Evolutionary conservation across 2,329 filamentous ascomycete genomes (phyloP).

Genomic region (Bipolaris sorokiniana): DNA sequence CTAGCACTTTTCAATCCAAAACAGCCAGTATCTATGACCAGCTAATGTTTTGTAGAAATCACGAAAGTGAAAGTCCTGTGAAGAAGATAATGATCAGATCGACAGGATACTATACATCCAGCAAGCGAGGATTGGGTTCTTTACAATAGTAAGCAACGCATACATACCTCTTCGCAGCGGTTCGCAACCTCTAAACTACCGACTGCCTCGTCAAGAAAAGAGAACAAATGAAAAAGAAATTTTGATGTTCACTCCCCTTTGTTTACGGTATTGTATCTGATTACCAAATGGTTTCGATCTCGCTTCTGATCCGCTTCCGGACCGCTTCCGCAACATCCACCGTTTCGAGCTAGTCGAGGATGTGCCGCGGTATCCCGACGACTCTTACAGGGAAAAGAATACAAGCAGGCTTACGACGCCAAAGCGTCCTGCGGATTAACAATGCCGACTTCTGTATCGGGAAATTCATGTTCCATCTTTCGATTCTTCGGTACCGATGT

Average conservation of each 20-base stretch:
- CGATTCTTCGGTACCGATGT: constrained; percentile 3
- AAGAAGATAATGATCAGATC: not conserved
- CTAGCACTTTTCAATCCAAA: too few species aligned
- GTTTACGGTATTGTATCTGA: not conserved
- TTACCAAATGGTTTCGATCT: not conserved
- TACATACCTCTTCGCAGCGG: not conserved
- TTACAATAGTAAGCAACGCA: not conserved
- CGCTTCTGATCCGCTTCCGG: constrained; percentile 10
- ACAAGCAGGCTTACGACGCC: not conserved
- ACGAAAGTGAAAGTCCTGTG: not conserved
- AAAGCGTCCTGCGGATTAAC: not conserved
- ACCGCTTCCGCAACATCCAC: constrained; percentile 9
- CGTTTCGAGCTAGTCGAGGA: constrained; percentile 1
- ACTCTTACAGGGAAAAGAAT: not conserved
- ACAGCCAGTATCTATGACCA: not conserved
- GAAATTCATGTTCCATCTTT: too few species aligned
- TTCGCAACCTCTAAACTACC: not conserved
- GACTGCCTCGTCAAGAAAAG: not conserved
- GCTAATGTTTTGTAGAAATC: not conserved
- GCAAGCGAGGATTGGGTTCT: too few species aligned
- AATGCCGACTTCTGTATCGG: not conserved
- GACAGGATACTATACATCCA: not conserved
- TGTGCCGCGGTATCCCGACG: not conserved
- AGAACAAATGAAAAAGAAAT: not conserved
- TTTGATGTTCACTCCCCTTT: not conserved